Percentiles rank a stretch among this genome's conserved stretches.
These are phyloP conservation scores for Achlya hypogyna DNA, from an alignment of 352 stramenopile genomes.

Conservation along the genomic window DNA sequence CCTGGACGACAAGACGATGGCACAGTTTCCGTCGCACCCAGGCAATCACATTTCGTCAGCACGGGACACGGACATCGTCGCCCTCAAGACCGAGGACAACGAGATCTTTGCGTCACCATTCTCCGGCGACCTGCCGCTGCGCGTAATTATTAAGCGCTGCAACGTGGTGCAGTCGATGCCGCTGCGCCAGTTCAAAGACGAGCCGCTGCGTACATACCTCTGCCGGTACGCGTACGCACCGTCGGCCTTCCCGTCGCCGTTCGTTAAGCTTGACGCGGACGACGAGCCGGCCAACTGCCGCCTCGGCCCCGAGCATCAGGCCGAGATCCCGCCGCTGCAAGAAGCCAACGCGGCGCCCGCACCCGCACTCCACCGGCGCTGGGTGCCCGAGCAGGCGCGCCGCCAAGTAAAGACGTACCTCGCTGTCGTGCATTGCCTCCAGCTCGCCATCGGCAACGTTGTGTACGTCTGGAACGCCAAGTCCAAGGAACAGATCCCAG, in stretches of 20 bases:
- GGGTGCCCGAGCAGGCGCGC: background rate
- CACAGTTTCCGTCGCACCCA: slow-evolving; percentile 6
- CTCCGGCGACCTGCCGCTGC: slow-evolving; percentile 8
- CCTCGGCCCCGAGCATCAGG: slow-evolving; percentile 8
- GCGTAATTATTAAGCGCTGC: slow-evolving; percentile 5
- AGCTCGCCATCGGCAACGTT: slow-evolving; percentile 15
- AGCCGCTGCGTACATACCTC: slow-evolving; percentile 7
- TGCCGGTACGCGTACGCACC: slow-evolving; percentile 12
- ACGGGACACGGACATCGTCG: background rate
- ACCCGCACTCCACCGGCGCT: background rate
- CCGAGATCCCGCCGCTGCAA: background rate
- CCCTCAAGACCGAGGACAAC: slow-evolving; percentile 13
- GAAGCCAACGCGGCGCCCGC: background rate
- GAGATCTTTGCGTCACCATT: slow-evolving; percentile 19
- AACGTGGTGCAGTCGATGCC: slow-evolving; percentile 2
- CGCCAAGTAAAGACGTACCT: slow-evolving; percentile 2
- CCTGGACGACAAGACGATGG: slow-evolving; percentile 21
- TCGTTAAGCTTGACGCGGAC: slow-evolving; percentile 10
- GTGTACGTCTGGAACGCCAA: slow-evolving; percentile 15
- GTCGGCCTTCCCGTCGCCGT: slow-evolving; percentile 15
- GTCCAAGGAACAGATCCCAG: slow-evolving; percentile 13
- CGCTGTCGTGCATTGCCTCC: slow-evolving; percentile 1
- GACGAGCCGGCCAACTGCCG: slow-evolving; percentile 10
- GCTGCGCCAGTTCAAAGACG: background rate
- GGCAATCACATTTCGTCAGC: background rate